Evolutionary conservation across 306 rosid species (phyloP), one percentile per base, ranked within the genome.

Genomic region (Cercis canadensis): DNA sequence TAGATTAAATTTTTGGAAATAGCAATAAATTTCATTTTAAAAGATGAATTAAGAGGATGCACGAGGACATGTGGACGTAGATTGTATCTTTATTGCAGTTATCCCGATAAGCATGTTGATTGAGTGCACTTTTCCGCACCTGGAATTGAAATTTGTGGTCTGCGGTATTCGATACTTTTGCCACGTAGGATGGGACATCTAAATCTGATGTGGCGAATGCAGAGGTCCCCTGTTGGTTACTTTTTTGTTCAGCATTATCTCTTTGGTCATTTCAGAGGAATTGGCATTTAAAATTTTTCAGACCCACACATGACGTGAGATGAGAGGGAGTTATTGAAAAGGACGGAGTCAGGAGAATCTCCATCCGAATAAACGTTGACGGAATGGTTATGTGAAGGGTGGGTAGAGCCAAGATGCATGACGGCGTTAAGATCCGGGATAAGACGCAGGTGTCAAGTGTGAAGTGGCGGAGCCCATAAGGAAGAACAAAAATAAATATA

Each of bases 81-180:
- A 3, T 24, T 24, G 29, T n/a, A n/a, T n/a, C n/a, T n/a, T n/a
- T n/a, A n/a, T n/a, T n/a, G 78, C 83, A 73, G 83, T 69, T 73
- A 70, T 77, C 76, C 64, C 70, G 59, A 77, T 47, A 41, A 80
- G 81, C 78, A 80, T 80, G 81, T 80, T 71, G 45, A 15, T 10
- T 51, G n/a, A n/a, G 19, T 15, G 8, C 41, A 56, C 40, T 14
- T 7, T 29, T n/a, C n/a, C n/a, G n/a, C n/a, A n/a, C n/a, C n/a
- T n/a, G n/a, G n/a, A n/a, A n/a, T n/a, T 56, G 12, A 12, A 6
- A 10, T n/a, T 31, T 24, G 39, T 11, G 4, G 40, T n/a, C 29
- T 31, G 36, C 37, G 39, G 36, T 2, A 6, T 37, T 37, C 3
- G 43, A 37, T 0, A 37, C 64, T 53, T 5, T 31, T 7, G 73